Conservation (phyloP, 371 early-diverging fungal species). For the Encephalitozoon intestinalis region DNA sequence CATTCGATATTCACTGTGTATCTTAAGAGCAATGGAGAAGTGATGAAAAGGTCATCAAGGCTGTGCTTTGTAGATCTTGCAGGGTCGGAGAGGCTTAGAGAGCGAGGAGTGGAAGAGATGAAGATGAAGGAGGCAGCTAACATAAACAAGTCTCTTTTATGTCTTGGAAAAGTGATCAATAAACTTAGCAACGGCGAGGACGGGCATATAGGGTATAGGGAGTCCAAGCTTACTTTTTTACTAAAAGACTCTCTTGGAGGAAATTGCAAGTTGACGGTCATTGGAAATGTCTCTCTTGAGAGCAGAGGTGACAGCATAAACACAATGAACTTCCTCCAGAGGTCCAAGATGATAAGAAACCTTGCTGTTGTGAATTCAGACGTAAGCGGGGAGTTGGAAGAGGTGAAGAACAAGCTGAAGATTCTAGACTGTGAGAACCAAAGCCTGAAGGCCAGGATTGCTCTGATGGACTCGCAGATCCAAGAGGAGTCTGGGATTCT, state of each 20-base stretch:
- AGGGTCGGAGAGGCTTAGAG: constrained; percentile 66
- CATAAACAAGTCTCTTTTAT: constrained; percentile 67
- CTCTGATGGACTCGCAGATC: background rate
- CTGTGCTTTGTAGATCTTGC: constrained; percentile 69
- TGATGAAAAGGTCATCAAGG: constrained; percentile 61
- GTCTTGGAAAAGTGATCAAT: constrained; percentile 67
- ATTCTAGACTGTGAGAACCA: constrained; percentile 50
- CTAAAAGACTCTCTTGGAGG: constrained; percentile 67
- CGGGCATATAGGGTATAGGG: constrained; percentile 66
- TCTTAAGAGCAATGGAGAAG: constrained; percentile 62
- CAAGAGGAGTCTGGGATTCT: background rate
- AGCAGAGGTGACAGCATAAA: constrained; percentile 49
- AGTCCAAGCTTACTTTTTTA: constrained; percentile 67
- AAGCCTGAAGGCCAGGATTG: constrained; percentile 40
- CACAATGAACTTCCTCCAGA: constrained; percentile 55
- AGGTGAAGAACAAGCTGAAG: constrained; percentile 48
- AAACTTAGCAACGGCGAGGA: constrained; percentile 64
- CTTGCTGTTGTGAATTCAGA: constrained; percentile 44
- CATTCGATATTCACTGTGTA: constrained; percentile 65
- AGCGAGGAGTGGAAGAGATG: constrained; percentile 62
- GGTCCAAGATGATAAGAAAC: constrained; percentile 58
- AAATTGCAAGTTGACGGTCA: constrained; percentile 67
- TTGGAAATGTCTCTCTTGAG: constrained; percentile 61
- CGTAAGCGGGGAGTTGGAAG: constrained; percentile 38
- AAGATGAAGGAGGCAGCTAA: constrained; percentile 64